Percentiles rank a stretch among this genome's conserved stretches.
phyloP scores from a whole-genome alignment of 805 yeast genomes.

The Ogataea pilisensis region DNA sequence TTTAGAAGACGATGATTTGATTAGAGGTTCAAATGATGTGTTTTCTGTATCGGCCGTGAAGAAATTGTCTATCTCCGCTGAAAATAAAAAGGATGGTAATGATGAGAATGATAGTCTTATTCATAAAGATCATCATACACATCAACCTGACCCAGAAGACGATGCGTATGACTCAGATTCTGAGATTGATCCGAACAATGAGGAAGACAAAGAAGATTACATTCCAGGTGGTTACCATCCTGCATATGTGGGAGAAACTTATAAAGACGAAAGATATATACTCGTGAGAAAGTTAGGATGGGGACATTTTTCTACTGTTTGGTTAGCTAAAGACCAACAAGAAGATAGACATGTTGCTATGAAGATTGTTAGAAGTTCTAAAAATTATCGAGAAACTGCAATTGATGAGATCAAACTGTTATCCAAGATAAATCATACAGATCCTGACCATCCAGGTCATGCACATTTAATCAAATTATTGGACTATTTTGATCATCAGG shows the following conservation, averaged over 20 bases:
- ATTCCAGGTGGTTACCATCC: conserved; percentile 96
- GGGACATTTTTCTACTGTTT: conserved; percentile 97
- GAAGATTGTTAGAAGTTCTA: conserved; percentile 89
- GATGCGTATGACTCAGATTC: conserved; percentile 31
- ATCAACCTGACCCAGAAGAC: conserved; percentile 32
- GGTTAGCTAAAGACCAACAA: conserved; percentile 71
- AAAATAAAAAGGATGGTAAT: background rate
- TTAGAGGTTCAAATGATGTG: conserved; percentile 8
- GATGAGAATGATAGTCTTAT: conserved; percentile 3
- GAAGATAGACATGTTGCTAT: conserved; percentile 78
- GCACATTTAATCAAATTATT: conserved; percentile 72
- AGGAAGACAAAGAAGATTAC: conserved; percentile 84
- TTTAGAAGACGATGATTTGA: conserved; percentile 18
- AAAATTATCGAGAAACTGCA: conserved; percentile 90
- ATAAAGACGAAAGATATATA: conserved; percentile 65
- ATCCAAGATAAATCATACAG: conserved; percentile 58
- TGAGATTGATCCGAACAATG: conserved; percentile 45
- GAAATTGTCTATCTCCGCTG: conserved; percentile 12
- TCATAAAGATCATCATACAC: conserved; percentile 5
- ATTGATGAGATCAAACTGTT: conserved; percentile 85
- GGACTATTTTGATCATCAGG: conserved; percentile 81
- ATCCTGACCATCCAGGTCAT: conserved; percentile 73
- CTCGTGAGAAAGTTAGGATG: conserved; percentile 91
- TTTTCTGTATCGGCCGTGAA: conserved; percentile 5
- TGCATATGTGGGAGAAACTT: conserved; percentile 80